Base-by-base conservation (phyloP, 2,329 filamentous ascomycete species). In the Salinomyces thailandicus region DNA sequence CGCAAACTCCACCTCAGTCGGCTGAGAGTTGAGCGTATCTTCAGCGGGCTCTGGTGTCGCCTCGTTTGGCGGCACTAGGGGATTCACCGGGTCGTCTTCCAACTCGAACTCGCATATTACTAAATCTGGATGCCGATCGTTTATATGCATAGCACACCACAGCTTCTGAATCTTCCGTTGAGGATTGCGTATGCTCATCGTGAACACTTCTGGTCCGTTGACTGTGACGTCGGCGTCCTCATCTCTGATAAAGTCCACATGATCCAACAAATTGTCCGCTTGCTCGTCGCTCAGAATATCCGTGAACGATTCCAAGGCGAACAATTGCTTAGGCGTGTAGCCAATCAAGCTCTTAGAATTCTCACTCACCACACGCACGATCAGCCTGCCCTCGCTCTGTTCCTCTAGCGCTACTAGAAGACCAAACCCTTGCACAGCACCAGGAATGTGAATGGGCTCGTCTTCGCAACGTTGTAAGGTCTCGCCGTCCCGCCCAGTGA, bases 71-170 rank as follows among this genome's bases (percentile, higher is more conserved):
- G 81, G 78, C 1, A 79, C 73, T 5, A 87, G 61, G 1, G 85
- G 84, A 48, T 79, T 73, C 4, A 73, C 58, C 0, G 66, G 59
- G 44, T 93, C 85, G 43, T 93, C 81, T 54, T 93, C 85, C 2
- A 85, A 60, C 55, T 94, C 86, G 39, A 94, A 89, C 52, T 94
- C 86, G 65, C 85, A 93, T 7, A 94, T 81, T 18, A 93, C 66
- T 16, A 89, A 59, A 31, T 83, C 73, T 0, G 76, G 72, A 44
- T 85, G 76, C 1, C 67, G 62, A 1, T 78, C 70, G 35, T 79
- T 82, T 38, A 83, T 72, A 51, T 94, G 86, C 48, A 91, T 79
- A 5, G 85, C 85, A 56, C 85, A 93, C 86, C 86, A 94, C 2
- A 93, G 62, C 53, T 87, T 91, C 36, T 72, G 66, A 3, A 66